Percentiles rank a stretch among this genome's conserved stretches.
Evolutionary conservation across 163 green algal genomes (phyloP).

Genomic region (Scenedesmus sp.): DNA sequence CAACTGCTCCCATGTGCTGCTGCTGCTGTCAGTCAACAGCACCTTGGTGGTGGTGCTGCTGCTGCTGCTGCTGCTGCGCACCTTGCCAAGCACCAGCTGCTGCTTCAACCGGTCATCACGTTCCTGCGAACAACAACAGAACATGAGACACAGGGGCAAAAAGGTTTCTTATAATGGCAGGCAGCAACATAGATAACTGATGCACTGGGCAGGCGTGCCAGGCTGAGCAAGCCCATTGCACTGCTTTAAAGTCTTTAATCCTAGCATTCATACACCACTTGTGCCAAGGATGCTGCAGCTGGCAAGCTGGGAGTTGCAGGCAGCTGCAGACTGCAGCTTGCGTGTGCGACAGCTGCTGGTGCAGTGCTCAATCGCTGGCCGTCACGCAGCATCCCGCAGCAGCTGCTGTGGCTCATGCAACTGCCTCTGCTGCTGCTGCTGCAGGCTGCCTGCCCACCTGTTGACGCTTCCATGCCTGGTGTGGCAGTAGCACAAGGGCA

Average conservation of each 20-base stretch:
- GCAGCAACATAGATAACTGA: too few relatives aligned
- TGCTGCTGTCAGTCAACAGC: too few relatives aligned
- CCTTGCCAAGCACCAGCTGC: constrained; percentile 1
- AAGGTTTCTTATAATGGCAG: too few relatives aligned
- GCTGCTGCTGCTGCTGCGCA: background rate
- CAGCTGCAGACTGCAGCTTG: background rate
- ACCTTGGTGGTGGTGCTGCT: background rate
- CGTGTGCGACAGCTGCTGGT: background rate
- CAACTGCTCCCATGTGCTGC: background rate
- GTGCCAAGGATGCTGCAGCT: too few relatives aligned
- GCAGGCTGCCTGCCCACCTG: background rate
- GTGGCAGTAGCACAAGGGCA: background rate
- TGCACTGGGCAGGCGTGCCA: too few relatives aligned
- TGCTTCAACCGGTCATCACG: background rate
- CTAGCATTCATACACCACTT: too few relatives aligned
- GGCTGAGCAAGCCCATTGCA: too few relatives aligned
- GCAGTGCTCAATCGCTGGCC: background rate
- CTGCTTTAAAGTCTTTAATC: too few relatives aligned
- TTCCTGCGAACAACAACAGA: background rate
- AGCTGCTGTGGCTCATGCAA: background rate
- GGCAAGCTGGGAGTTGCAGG: too few relatives aligned
- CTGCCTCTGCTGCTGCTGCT: background rate
- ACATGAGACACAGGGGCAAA: background rate
- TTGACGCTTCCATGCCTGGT: constrained; percentile 21
- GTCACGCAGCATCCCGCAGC: background rate